Conservation (phyloP, 2,329 filamentous ascomycete species). For the Bipolaris zeicola region DNA sequence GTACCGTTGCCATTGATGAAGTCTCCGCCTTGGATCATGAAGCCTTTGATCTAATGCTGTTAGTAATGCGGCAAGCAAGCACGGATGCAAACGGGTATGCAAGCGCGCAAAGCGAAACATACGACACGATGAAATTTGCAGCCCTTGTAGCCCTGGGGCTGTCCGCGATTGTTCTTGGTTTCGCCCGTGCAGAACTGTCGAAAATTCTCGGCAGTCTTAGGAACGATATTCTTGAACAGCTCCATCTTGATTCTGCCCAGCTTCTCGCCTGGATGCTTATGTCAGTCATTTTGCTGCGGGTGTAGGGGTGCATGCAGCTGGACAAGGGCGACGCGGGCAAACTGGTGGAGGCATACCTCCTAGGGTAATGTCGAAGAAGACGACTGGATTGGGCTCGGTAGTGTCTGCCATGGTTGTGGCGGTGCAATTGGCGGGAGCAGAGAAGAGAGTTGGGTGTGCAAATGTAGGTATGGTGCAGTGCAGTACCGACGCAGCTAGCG, state of each 20-base stretch:
- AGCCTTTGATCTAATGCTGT: slow-evolving; percentile 76
- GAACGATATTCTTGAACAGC: slow-evolving; percentile 82
- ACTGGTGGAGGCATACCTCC: slow-evolving; percentile 63
- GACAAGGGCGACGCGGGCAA: slow-evolving; percentile 13
- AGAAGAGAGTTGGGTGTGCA: not conserved
- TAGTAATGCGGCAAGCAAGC: slow-evolving; percentile 1
- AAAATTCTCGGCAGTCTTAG: slow-evolving; percentile 94
- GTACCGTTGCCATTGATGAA: slow-evolving; percentile 93
- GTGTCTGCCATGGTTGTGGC: slow-evolving; percentile 45
- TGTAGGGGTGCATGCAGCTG: slow-evolving; percentile 11
- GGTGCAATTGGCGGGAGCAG: slow-evolving; percentile 24
- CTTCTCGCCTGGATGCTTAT: slow-evolving; percentile 40
- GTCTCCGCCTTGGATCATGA: slow-evolving; percentile 98
- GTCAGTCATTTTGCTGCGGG: slow-evolving; percentile 24
- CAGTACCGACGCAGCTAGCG: not conserved
- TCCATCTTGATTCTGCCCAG: slow-evolving; percentile 55
- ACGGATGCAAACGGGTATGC: not conserved
- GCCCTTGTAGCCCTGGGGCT: slow-evolving; percentile 91
- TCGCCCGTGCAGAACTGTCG: slow-evolving; percentile 96
- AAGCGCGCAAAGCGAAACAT: slow-evolving; percentile 46
- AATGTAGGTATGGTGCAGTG: not conserved
- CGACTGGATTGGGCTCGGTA: slow-evolving; percentile 55
- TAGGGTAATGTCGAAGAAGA: slow-evolving; percentile 80
- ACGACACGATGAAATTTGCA: slow-evolving; percentile 94
- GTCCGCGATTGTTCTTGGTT: slow-evolving; percentile 75